A percentile compares a stretch with the other conserved stretches of the same genome.
phyloP scores from a whole-genome alignment of 1,284 basidiomycete species.

The Cutaneotrichosporon curvatum region DNA sequence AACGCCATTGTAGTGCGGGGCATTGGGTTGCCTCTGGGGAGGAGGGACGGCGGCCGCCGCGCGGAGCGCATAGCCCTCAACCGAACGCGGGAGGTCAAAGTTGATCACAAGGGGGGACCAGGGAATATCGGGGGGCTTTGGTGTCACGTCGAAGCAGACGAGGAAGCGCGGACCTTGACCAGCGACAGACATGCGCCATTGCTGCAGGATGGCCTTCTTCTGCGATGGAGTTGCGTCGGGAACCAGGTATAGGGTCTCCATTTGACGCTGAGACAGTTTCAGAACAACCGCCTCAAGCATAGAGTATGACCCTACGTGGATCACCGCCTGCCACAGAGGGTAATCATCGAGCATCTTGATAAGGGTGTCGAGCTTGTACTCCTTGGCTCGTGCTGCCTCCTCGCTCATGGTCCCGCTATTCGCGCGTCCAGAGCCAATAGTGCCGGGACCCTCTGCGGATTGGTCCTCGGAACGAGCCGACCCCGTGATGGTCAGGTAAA shows the following conservation, averaged over 20 bases:
- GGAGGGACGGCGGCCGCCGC: conserved; percentile 42
- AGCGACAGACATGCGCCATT: conserved; percentile 48
- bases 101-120: conserved; percentile 88
- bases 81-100: conserved; percentile 88
- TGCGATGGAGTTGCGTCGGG: conserved; percentile 66
- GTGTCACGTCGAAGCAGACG: conserved; percentile 82
- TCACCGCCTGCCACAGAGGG: conserved; percentile 63
- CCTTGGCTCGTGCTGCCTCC: conserved; percentile 79
- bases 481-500: conserved; percentile 84
- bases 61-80: conserved; percentile 87
- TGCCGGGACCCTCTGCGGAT: conserved; percentile 60
- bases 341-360: conserved; percentile 85
- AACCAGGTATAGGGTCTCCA: conserved; percentile 70
- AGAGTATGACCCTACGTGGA: conserved; percentile 80
- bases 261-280: conserved; percentile 73
- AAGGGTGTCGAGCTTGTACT: conserved; percentile 95
- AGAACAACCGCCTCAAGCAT: conserved; percentile 79
- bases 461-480: conserved; percentile 59
- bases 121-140: conserved; percentile 79
- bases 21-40: conserved; percentile 46
- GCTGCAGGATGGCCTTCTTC: conserved; percentile 53
- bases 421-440: conserved; percentile 74
- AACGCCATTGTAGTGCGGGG: conserved; percentile 53
- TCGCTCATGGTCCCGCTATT: conserved; percentile 55
- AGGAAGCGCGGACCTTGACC: conserved; percentile 54